phyloP scores from a whole-genome alignment of 352 stramenopile species.

The Phytopythium oedochilum region DNA sequence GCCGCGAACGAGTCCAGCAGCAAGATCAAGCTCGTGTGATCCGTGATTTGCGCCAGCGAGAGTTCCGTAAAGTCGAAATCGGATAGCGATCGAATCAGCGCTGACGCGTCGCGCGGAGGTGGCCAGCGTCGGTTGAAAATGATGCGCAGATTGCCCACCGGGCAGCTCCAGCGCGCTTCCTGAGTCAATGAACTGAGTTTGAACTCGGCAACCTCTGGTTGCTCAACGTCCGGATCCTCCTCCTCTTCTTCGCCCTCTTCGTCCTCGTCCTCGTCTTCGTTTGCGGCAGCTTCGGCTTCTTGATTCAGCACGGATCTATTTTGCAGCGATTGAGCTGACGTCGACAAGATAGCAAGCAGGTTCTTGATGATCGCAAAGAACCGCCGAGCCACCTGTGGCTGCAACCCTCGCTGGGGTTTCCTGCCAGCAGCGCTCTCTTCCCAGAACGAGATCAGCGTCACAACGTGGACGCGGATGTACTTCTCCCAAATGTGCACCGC shows the following conservation, averaged over 20 bases:
- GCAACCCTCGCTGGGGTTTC: conserved; percentile 63
- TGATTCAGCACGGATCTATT: neutral
- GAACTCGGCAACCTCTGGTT: conserved; percentile 12
- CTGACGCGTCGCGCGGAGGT: conserved; percentile 37
- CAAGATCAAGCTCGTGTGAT: conserved; percentile 73
- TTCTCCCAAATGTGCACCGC: conserved; percentile 72
- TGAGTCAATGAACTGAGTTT: conserved; percentile 43
- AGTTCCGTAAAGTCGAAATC: conserved; percentile 35
- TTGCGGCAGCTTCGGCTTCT: neutral
- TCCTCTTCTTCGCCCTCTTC: conserved; percentile 20
- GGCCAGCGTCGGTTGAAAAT: conserved; percentile 54
- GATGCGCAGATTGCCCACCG: conserved; percentile 38
- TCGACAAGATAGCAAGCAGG: conserved; percentile 40
- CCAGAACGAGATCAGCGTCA: conserved; percentile 80
- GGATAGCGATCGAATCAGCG: conserved; percentile 41
- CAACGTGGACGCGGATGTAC: conserved; percentile 77
- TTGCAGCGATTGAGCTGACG: conserved; percentile 21
- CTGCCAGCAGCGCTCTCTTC: conserved; percentile 65
- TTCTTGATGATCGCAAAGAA: conserved; percentile 79
- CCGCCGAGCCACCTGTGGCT: conserved; percentile 65
- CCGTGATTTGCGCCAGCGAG: conserved; percentile 31
- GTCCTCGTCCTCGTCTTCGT: conserved; percentile 6
- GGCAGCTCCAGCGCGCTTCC: conserved; percentile 37
- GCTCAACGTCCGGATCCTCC: conserved; percentile 20
- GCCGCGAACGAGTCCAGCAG: conserved; percentile 79